Percentiles rank a stretch among this genome's conserved stretches.
Evolutionary conservation across 176 grass and related monocot genomes (phyloP).

Genomic region (Tillandsia fasciculata): DNA sequence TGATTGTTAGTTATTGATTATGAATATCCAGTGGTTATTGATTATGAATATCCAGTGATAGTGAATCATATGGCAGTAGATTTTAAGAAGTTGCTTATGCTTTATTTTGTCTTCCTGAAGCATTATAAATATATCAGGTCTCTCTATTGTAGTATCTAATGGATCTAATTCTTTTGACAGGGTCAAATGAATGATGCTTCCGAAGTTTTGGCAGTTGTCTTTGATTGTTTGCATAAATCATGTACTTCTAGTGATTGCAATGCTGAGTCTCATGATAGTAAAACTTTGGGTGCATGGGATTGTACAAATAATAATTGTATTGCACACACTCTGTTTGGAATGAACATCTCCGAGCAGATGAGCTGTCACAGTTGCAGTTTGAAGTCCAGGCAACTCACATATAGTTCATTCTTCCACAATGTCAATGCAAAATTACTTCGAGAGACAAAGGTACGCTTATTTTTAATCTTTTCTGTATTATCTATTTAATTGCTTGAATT

Average conservation of each 20-base stretch:
- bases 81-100: background rate
- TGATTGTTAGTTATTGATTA: background rate
- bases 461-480: constrained; percentile 6
- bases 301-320: constrained; percentile 74
- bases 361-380: constrained; percentile 68
- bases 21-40: background rate
- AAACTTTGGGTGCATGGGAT: constrained; percentile 72
- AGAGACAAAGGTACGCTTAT: constrained; percentile 57
- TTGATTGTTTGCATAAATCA: constrained; percentile 83
- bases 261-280: constrained; percentile 37
- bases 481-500: background rate
- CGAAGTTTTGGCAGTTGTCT: constrained; percentile 87
- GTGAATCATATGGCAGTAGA: background rate
- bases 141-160: constrained; percentile 2
- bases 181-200: constrained; percentile 99
- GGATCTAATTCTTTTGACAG: constrained; percentile 33
- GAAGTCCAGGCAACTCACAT: constrained; percentile 76
- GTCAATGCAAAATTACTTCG: constrained; percentile 93
- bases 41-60: background rate
- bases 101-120: background rate
- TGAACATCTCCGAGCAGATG: constrained; percentile 83
- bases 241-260: constrained; percentile 47
- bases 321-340: constrained; percentile 80
- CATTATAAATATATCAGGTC: background rate
- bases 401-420: constrained; percentile 94